Base-by-base conservation (phyloP, 306 rosid species). In the Vigna unguiculata region DNA sequence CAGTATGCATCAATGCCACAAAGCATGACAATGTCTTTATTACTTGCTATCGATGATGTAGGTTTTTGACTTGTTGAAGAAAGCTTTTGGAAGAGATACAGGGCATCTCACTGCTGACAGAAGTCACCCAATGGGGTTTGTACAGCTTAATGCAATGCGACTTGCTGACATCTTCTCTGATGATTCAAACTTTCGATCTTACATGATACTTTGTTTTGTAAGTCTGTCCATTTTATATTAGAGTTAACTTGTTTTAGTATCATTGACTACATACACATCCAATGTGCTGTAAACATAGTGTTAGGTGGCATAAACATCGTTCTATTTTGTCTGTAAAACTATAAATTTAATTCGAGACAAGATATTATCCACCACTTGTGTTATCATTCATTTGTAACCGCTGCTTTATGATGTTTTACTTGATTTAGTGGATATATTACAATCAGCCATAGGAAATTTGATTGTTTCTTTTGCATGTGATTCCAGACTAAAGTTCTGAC, bases 121-220 rank as follows among this genome's bases (percentile, higher is more conserved):
- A 88, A 83, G 83, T 67, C 80, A 84, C 45, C 96, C 98, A 25
- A 82, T 78, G 85, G 98, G 98, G 14, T 77, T 90, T 86, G 84
- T 91, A 83, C 98, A 95, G 84, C 98, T 95, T 85, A 92, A 92
- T 83, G 98, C 98, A 12, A 84, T 95, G 98, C 97, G 97, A 79
- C 91, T 95, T 24, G 93, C 90, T 81, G 98, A 94, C 78, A 84
- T 92, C 69, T 87, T 92, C 84, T 94, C 98, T 2, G 98, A 94
- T 82, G 98, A 94, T 86, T 92, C 98, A 80, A 90, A 94, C 78
- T 92, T 94, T 34, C 86, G 97, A 76, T 90, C 98, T 45, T 90
- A 85, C 77, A 90, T 90, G 87, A 94, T 89, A 72, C 47, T 41
- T 71, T 80, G 84, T 83, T 92, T 90, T 62, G 98, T 94, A 90